phyloP scores from a whole-genome alignment of 495 filamentous ascomycete species.

The Aspergillus coremiiformis region DNA sequence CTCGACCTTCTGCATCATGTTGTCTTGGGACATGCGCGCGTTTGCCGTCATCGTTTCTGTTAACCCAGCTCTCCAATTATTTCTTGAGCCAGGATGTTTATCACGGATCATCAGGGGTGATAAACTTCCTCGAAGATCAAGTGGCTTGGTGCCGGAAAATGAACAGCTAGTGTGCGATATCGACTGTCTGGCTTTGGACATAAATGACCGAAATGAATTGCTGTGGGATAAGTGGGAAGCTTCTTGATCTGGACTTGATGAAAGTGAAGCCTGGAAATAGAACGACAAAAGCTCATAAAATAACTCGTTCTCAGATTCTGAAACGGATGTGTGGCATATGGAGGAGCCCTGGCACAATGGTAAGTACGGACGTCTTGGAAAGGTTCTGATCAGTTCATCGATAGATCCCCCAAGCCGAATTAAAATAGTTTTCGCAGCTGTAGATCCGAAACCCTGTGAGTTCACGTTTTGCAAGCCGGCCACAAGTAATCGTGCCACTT shows the following conservation, averaged over 20 bases:
- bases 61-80: slow-evolving; percentile 42
- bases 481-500: slow-evolving; percentile 21
- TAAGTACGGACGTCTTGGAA: slow-evolving; percentile 14
- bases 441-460: slow-evolving; percentile 2
- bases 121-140: slow-evolving; percentile 7
- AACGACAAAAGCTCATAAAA: slow-evolving; percentile 23
- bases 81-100: slow-evolving; percentile 11
- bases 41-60: slow-evolving; percentile 27
- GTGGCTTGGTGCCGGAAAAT: slow-evolving; percentile 12
- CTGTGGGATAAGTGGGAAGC: background rate
- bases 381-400: slow-evolving; percentile 13
- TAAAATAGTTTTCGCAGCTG: slow-evolving; percentile 6
- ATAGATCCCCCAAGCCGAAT: slow-evolving; percentile 15
- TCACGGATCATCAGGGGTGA: slow-evolving; percentile 8
- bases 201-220: slow-evolving; percentile 9
- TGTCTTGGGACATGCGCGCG: slow-evolving; percentile 29
- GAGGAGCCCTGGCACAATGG: slow-evolving; percentile 15
- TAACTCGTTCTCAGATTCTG: slow-evolving; percentile 24
- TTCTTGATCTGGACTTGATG: slow-evolving; percentile 4
- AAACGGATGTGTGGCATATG: slow-evolving; percentile 18
- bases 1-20: slow-evolving; percentile 40
- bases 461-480: slow-evolving; percentile 15
- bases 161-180: slow-evolving; percentile 10
- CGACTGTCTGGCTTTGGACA: slow-evolving; percentile 9
- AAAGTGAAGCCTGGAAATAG: slow-evolving; percentile 18